Base-by-base conservation (phyloP, 495 filamentous ascomycete species). In the Penicillium bovifimosum region DNA sequence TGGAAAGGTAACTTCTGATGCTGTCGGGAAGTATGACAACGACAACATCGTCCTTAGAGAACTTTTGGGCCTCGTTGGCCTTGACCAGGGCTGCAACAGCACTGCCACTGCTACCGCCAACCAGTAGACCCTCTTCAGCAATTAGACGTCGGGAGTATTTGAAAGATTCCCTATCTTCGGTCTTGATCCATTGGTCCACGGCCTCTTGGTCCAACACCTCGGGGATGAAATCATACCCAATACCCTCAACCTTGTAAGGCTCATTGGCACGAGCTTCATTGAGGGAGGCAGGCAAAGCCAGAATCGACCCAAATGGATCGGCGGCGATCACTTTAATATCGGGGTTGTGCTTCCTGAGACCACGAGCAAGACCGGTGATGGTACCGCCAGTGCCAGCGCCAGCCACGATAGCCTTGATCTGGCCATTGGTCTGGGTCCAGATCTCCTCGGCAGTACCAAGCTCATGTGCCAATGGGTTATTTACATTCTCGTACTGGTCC, bases 121-220 rank as follows among this genome's bases (percentile, higher is more conserved):
- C 92, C 6, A 99, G 78, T 16, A 99, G 79, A 36, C 93, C 93
- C 68, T 99, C 93, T 61, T 99, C 95, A 18, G 87, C 82, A 55
- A 99, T 97, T 27, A 99, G 72, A 38, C 91, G 82, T 17, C 93
- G 82, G 9, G 93, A 88, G 64, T 88, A 92, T 51, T 83, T 75
- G 69, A 99, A 99, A 17, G 90, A 90, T 62, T 96, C 91, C 52
- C 81, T 82, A 57, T 99, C 93, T 34, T 88, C 88, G 3, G 93
- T 97, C 78, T 99, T 99, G 70, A 96, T 95, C 93, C 93, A 99
- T 58, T 85, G 85, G 65, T 96, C 85, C n/a, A 99, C 87, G 18
- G 78, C 65, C 8, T 83, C 65, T 54, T 85, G 88, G 59, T 95
- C 86, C 20, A 99, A 79, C 0, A 99, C 93, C 33, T 96, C 86